phyloP scores from a whole-genome alignment of 768 basidiomycete genomes.

The Leccinum boreale region DNA sequence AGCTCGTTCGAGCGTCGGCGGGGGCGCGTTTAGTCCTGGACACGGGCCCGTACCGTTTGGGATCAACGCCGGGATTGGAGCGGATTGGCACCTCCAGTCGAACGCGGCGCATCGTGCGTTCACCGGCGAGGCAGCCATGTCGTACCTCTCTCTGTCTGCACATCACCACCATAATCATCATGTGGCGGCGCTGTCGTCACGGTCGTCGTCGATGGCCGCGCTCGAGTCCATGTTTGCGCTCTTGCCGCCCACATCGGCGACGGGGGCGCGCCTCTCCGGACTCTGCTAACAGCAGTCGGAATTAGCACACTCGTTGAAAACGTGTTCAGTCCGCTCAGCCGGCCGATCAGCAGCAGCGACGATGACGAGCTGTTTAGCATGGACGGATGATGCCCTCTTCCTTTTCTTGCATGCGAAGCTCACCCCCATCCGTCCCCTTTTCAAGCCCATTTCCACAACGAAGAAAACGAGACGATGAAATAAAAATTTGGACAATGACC shows the following conservation, averaged over 20 bases:
- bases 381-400: conserved; percentile 42
- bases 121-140: conserved; percentile 16
- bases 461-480: not conserved
- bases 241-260: conserved; percentile 25
- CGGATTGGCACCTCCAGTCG: conserved; percentile 28
- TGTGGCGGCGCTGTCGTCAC: not conserved
- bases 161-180: conserved; percentile 25
- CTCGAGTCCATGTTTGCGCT: conserved; percentile 47
- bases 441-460: too few species aligned
- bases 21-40: conserved; percentile 28
- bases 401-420: not conserved
- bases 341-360: conserved; percentile 45
- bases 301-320: conserved; percentile 33
- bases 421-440: not conserved
- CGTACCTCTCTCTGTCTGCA: conserved; percentile 22
- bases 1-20: conserved; percentile 16
- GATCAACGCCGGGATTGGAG: conserved; percentile 25
- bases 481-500: conserved; percentile 13
- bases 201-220: not conserved
- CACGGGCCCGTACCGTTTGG: conserved; percentile 31
- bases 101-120: conserved; percentile 19
- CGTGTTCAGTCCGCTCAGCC: conserved; percentile 57
- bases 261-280: conserved; percentile 22
- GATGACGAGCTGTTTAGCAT: conserved; percentile 73
- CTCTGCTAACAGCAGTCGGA: conserved; percentile 20